Evolutionary conservation across 345 rosid species (phyloP).

Genomic region (Salix udensis): DNA sequence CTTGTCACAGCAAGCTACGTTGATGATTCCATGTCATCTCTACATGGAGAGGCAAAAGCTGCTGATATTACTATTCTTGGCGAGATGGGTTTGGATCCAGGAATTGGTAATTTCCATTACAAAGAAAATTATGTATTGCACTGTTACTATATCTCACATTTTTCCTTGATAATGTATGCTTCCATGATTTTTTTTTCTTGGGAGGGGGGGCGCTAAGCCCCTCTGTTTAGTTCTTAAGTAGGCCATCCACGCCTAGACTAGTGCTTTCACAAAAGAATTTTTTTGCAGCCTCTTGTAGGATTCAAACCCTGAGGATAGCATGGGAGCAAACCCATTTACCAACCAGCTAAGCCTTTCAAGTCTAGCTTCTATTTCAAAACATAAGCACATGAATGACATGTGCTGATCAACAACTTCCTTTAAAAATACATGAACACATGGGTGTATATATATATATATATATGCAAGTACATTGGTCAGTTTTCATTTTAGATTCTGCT

Average conservation of each 20-base stretch:
- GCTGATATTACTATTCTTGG: slow-evolving; percentile 87
- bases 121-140: background rate
- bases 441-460: no score
- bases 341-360: no score
- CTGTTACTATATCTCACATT: background rate
- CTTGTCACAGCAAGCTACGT: slow-evolving; percentile 95
- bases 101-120: slow-evolving; percentile 57
- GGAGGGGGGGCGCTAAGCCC: background rate
- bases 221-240: background rate
- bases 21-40: slow-evolving; percentile 58
- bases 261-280: background rate
- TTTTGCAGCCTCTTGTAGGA: no score
- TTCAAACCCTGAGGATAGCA: no score
- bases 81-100: slow-evolving; percentile 99
- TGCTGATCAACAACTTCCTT: background rate
- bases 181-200: background rate
- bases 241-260: background rate
- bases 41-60: slow-evolving; percentile 66
- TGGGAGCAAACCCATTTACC: no score
- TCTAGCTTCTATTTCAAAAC: background rate
- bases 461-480: background rate
- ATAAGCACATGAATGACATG: background rate
- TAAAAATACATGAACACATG: background rate
- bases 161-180: background rate
- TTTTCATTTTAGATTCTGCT: background rate